Evolutionary conservation across 148 eudicot genomes (phyloP), one percentile per base, ranked within the genome.

Genomic region (Persicaria maculosa): DNA sequence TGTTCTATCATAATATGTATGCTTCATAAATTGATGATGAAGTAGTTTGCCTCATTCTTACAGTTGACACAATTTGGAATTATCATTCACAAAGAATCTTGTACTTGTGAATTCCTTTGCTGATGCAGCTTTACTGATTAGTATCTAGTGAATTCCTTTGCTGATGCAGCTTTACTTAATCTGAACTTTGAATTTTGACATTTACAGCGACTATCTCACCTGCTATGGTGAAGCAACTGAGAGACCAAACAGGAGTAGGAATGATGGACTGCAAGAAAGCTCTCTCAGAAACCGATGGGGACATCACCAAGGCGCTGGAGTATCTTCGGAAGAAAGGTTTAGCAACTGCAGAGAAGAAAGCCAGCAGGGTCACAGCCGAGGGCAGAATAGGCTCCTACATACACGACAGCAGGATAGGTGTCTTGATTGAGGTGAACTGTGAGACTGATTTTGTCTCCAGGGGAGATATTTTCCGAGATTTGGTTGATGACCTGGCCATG

Each of bases 231-330:
- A 95, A 95, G 85, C 97, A 95, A 84, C 74, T 95, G 74, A 85
- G 97, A 57, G 91, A 90, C 4, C 96, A 92, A 82, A 88, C 97
- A 44, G 99, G 99, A 79, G 96, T 97, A 50, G 97, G 97, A 48
- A 95, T 95, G 99, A 95, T 95, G 99, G 97, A 95, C 74, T 95
- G 97, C 87, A 95, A 95, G 79, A 95, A 87, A 72, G 97, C 99
- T 36, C 91, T 92, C 12, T 83, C 91, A 46, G 96, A 92, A 81
- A 85, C 92, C 16, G 93, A 77, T 73, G 97, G 99, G 6, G 94
- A 95, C 79, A 74, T 92, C 40, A 79, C 75, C 6, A 86, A 88
- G 82, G 99, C 99, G 40, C 92, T 87, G 75, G 99, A 89, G 74
- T 92, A 80, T 83, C 97, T 95, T 50, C 77, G 99, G 48, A 95